These are phyloP conservation scores for Triangularia verruculosa DNA, from an alignment of 2,329 filamentous ascomycete genomes.

Conservation along the genomic window DNA sequence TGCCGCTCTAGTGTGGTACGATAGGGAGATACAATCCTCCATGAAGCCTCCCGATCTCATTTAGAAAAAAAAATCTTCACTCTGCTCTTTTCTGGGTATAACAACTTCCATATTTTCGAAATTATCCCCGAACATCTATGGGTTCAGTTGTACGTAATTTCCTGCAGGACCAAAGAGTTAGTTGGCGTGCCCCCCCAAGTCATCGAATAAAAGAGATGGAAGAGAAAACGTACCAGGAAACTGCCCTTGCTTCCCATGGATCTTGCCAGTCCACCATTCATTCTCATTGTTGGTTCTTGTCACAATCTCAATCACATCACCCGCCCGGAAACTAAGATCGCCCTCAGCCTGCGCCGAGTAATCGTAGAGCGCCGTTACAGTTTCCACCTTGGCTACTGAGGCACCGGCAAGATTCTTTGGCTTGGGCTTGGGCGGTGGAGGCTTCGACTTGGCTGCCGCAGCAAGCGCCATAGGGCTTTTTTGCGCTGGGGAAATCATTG, in stretches of 20 bases:
- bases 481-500: constrained; percentile 29
- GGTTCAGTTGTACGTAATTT: constrained; percentile 47
- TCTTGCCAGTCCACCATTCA: constrained; percentile 91
- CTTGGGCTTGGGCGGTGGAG: constrained; percentile 35
- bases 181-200: background rate
- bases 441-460: constrained; percentile 59
- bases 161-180: constrained; percentile 28
- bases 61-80: background rate
- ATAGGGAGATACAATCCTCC: background rate
- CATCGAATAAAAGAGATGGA: background rate
- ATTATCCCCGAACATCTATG: constrained; percentile 16
- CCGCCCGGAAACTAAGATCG: constrained; percentile 84
- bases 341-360: constrained; percentile 94
- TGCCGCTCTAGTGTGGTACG: background rate
- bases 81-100: background rate
- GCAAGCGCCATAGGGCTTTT: constrained; percentile 35
- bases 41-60: background rate
- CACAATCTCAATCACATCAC: constrained; percentile 87
- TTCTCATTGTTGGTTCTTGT: constrained; percentile 83
- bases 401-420: constrained; percentile 63
- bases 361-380: constrained; percentile 88
- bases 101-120: background rate
- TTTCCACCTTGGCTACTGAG: constrained; percentile 60
- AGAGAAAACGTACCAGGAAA: constrained; percentile 73
- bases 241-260: constrained; percentile 79